Conservation (phyloP, 2,329 filamentous ascomycete species). For the Pseudodiploospora longispora region DNA sequence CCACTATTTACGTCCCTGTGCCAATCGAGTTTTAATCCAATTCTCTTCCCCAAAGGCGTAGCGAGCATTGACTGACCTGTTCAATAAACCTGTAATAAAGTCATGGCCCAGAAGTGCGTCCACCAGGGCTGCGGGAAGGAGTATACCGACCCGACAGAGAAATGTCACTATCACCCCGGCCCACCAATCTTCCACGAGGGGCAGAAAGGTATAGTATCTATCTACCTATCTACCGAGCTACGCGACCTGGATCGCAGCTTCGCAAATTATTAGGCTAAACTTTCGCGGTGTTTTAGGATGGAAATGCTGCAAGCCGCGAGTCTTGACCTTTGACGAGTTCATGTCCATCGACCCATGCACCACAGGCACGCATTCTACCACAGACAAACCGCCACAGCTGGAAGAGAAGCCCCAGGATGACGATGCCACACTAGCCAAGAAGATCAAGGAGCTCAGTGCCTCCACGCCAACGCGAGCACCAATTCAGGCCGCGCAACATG, state of each 20-base stretch:
- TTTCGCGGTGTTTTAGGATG: constrained; percentile 54
- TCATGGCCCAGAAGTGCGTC: constrained; percentile 79
- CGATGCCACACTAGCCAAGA: constrained; percentile 32
- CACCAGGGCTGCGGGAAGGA: constrained; percentile 92
- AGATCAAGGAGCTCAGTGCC: constrained; percentile 42
- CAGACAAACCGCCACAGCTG: constrained; percentile 58
- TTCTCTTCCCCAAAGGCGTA: too few species aligned
- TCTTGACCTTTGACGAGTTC: constrained; percentile 97
- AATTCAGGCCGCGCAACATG: constrained; percentile 36
- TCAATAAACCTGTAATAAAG: constrained; percentile 2
- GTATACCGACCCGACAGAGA: constrained; percentile 73
- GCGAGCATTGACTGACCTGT: too few species aligned
- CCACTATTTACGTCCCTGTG: not conserved
- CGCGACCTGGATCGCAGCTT: not conserved
- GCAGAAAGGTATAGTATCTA: constrained; percentile 68
- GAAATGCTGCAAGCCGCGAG: constrained; percentile 97
- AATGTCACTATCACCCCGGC: constrained; percentile 86
- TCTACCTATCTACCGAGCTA: not conserved
- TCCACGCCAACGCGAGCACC: constrained; percentile 32
- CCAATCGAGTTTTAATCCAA: not conserved
- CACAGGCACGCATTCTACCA: constrained; percentile 82
- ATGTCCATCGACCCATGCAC: constrained; percentile 88
- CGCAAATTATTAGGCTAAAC: not conserved
- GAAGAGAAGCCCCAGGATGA: constrained; percentile 47
- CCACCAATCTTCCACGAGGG: constrained; percentile 95